phyloP scores from a whole-genome alignment of 1,284 basidiomycete species.

The Cutaneotrichosporon sp. region DNA sequence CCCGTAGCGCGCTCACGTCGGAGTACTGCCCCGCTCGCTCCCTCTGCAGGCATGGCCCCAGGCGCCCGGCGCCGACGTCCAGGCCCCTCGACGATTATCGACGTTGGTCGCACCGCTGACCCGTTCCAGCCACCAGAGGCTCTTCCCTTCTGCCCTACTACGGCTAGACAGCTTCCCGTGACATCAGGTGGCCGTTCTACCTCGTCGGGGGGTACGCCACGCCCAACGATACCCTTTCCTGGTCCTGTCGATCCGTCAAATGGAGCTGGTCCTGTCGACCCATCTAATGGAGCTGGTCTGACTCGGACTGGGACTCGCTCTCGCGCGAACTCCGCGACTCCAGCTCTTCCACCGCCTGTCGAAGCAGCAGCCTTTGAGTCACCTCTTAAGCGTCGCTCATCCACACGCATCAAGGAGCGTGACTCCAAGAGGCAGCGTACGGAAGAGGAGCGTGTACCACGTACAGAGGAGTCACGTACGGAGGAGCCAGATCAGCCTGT shows the following conservation, averaged over 20 bases:
- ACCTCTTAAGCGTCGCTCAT: not conserved
- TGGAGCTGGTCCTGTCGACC: too few species aligned
- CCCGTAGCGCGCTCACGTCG: not conserved
- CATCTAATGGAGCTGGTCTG: too few species aligned
- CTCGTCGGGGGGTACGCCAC: too few species aligned
- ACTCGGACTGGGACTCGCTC: too few species aligned
- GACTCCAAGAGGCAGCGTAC: not conserved
- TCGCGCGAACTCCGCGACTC: too few species aligned
- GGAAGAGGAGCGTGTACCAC: not conserved
- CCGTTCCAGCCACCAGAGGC: not conserved
- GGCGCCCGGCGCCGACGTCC: not conserved
- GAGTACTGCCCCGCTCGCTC: not conserved
- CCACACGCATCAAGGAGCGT: not conserved
- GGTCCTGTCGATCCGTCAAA: too few species aligned
- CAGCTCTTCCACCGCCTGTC: too few species aligned
- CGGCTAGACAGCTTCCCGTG: not conserved
- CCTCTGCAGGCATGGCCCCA: not conserved
- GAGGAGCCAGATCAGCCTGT: not conserved
- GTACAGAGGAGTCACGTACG: not conserved
- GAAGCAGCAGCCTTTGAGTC: not conserved
- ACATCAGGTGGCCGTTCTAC: not conserved
- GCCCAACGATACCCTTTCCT: too few species aligned
- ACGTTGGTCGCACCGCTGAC: not conserved
- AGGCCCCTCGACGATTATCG: not conserved
- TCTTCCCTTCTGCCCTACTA: not conserved